Percentiles rank a stretch among this genome's conserved stretches.
These are phyloP conservation scores for Cordia subcordata DNA, from an alignment of 257 asterid species.

Conservation along the genomic window DNA sequence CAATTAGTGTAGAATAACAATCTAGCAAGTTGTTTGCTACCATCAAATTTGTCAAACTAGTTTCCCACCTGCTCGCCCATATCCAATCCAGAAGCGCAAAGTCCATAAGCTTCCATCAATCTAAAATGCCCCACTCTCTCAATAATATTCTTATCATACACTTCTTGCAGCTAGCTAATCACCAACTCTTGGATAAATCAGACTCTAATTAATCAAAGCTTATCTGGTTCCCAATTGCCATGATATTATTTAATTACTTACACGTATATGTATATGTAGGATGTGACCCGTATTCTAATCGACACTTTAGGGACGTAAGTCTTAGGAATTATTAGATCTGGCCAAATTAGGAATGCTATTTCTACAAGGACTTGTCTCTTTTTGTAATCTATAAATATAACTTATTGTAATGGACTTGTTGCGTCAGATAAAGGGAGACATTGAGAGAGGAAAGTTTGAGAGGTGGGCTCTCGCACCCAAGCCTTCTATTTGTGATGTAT, in stretches of 20 bases:
- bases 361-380: too few species aligned
- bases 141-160: constrained; percentile 9
- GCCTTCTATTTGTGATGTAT: too few species aligned
- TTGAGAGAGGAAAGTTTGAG: too few species aligned
- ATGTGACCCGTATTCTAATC: too few species aligned
- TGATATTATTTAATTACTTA: constrained; percentile 8
- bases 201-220: constrained; percentile 11
- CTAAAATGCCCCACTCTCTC: constrained; percentile 8
- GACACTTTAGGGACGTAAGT: too few species aligned
- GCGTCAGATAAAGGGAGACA: too few species aligned
- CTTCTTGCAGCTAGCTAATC: constrained; percentile 1
- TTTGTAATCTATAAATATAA: too few species aligned
- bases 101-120: background rate
- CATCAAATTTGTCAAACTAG: background rate
- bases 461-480: too few species aligned
- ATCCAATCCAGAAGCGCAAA: background rate
- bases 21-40: background rate
- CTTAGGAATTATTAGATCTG: too few species aligned
- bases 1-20: background rate
- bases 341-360: too few species aligned
- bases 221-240: background rate
- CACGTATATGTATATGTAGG: too few species aligned
- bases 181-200: background rate
- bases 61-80: constrained; percentile 11
- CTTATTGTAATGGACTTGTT: too few species aligned